Base-by-base conservation (phyloP, 2,329 filamentous ascomycete genomes). In the Macrophomina phaseolina region DNA sequence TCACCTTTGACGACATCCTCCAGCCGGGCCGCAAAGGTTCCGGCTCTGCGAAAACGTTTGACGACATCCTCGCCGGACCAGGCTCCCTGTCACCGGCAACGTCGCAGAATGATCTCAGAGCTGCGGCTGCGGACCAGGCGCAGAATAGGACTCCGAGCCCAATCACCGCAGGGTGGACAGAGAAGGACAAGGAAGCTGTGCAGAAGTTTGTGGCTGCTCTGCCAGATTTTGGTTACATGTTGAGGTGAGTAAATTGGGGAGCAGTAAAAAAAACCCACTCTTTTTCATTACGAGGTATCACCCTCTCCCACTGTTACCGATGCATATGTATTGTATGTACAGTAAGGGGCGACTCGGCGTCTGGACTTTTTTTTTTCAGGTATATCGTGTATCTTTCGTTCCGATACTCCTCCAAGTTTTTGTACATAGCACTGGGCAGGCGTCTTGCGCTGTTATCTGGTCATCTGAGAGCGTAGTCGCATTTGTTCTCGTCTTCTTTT, bases 211-310 rank as follows among this genome's bases (percentile, higher is more conserved):
- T 79, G 32, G 60, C 28, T 0, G 74, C 71, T 0, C 64, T 79
- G 46, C 76, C 76, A 1, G 70, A 78, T 66, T 68, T 78, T 66
- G 66, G 71, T 9, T 78, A 78, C 49, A 78, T 79, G 76, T 62
- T 79, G 30, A 63, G 64, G 46, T 66, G 63, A 65, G 38, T 40
- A 40, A 40, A 40, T 40, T 40, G 38, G 38, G 38, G 38, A 40
- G 8, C 7, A 8, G 38, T 18, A 18, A 9, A 40, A 40, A 40
- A 14, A 40, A 8, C 1, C 3, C 3, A 40, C 38, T 23, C 23
- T 23, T 23, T 23, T 3, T 23, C 23, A 23, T 23, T 23, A 23
- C 23, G 23, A 23, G 23, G 3, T 23, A 23, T 23, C 23, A 23
- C 23, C 23, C 23, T 23, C 23, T 23, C 23, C 23, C 2, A 23